Percentiles rank a stretch among this genome's conserved stretches.
These are phyloP conservation scores for Marasmius sp. DNA, from an alignment of 1,284 basidiomycete genomes.

Conservation along the genomic window DNA sequence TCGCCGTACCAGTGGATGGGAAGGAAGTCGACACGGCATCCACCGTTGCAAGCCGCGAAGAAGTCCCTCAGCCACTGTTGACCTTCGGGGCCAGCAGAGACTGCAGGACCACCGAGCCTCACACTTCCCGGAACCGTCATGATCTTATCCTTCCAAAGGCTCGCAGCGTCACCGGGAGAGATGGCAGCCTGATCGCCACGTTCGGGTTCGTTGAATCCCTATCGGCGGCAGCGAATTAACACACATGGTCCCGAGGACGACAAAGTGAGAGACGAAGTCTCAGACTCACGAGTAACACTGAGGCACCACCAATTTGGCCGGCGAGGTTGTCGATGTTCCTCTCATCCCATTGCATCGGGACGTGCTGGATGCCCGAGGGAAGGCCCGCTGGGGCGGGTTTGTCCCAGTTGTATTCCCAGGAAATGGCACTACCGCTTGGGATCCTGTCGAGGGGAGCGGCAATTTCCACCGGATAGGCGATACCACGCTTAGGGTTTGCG, in stretches of 20 bases:
- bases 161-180: slow-evolving; percentile 2
- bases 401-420: slow-evolving; percentile 13
- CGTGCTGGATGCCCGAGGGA: slow-evolving; percentile 5
- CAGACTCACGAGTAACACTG: slow-evolving; percentile 6
- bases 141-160: slow-evolving; percentile 9
- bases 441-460: neutral
- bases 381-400: neutral
- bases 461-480: neutral
- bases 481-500: slow-evolving; percentile 1
- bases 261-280: neutral
- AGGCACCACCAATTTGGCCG: neutral
- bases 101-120: slow-evolving; percentile 10
- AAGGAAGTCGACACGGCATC: slow-evolving; percentile 11
- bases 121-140: slow-evolving; percentile 7
- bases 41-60: slow-evolving; percentile 5
- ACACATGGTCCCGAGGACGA: neutral
- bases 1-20: slow-evolving; percentile 13
- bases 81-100: slow-evolving; percentile 6
- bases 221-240: neutral
- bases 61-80: slow-evolving; percentile 8
- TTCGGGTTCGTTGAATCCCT: slow-evolving; percentile 15
- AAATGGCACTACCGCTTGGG: neutral
- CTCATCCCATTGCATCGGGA: slow-evolving; percentile 12
- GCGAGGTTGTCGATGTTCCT: slow-evolving; percentile 2
- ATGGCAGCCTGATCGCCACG: slow-evolving; percentile 6